Evolutionary conservation across 2,329 filamentous ascomycete species (phyloP), one percentile per base, ranked within the genome.

Genomic region (Aspergillus latus): DNA sequence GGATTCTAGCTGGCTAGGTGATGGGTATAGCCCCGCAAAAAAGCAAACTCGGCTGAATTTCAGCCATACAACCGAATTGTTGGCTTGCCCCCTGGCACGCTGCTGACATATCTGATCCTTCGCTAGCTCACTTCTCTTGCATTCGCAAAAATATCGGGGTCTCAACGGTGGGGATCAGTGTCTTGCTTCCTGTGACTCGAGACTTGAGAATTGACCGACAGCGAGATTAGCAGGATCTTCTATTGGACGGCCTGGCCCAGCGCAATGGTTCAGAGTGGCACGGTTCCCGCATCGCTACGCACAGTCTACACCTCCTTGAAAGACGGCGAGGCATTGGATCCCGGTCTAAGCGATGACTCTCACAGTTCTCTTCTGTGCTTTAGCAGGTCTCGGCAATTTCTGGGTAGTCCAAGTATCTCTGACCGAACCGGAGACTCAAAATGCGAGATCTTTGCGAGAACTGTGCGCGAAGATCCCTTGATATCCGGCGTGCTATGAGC

Each of bases 191-290:
- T 30, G 45, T 21, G 26, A 39, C n/a, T n/a, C n/a, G n/a, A n/a
- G n/a, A n/a, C 9, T n/a, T 34, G 39, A 15, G 21, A 50, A 15
- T 28, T 10, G 44, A 47, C 30, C 7, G 44, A 8, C 44, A 47
- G 10, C 36, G 28, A 49, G 8, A 42, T 4, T 5, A 50, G 30
- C 6, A 43, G 15, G n/a, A 44, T 21, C 13, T 52, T 48, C 32
- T 28, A 62, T 63, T 61, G 60, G 61, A 42, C 28, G n/a, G 28
- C 36, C 13, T 43, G 48, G 55, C 42, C 61, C 61, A 56, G 47
- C 48, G 44, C 46, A 51, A 47, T 60, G 61, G 61, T 56, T 53
- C 58, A 37, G 48, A 44, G 55, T 61, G 48, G 49, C 61, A 58
- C 47, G 44, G 39, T 45, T 45, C 36, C 53, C 54, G 50, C 55